Base-by-base conservation (phyloP, 2,329 filamentous ascomycete genomes). In the Cercospora sp. region DNA sequence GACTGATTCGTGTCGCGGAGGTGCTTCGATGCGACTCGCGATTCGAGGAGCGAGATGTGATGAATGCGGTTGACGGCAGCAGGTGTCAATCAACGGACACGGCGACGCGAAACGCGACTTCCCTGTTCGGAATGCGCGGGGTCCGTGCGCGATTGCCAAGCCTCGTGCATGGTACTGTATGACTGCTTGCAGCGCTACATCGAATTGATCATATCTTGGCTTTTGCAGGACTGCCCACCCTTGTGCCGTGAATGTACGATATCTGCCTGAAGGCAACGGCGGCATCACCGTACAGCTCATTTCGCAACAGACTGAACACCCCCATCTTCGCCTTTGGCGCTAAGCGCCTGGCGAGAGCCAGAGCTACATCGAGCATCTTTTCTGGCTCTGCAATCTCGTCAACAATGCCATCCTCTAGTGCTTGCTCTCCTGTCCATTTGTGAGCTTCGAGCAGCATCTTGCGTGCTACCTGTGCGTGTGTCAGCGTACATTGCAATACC, bases 371-470 rank as follows among this genome's bases (percentile, higher is more conserved):
- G 16, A 85, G 73, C 83, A 87, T 86, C 69, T 79, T 70, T 45
- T 80, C 82, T 5, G 84, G 84, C 65, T 81, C 78, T 3, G 82
- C 83, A 68, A 86, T 74, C 57, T 79, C 81, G 76, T 87, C 85
- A 4, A 87, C 85, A 66, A 87, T 83, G 0, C 85, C 85, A 74
- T 87, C 85, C 67, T 79, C 75, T 5, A 84, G 68, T 2, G 85
- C 85, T 67, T 84, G 80, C 68, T 82, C 79, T 0, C 83, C 84
- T 0, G 85, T 87, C 84, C 84, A 87, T 45, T 76, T 79, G 66
- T 87, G 83, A 18, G 84, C 85, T 73, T 87, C 85, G 3, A 87
- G 78, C 31, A 87, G 75, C 84, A 87, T 86, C 72, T 85, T 86
- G 4, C 84, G 77, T 13, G 85, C 84, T n/a, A 86, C 75, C 62